Conservation (phyloP, 1,284 basidiomycete genomes). For the Cutaneotrichosporon sp. region DNA sequence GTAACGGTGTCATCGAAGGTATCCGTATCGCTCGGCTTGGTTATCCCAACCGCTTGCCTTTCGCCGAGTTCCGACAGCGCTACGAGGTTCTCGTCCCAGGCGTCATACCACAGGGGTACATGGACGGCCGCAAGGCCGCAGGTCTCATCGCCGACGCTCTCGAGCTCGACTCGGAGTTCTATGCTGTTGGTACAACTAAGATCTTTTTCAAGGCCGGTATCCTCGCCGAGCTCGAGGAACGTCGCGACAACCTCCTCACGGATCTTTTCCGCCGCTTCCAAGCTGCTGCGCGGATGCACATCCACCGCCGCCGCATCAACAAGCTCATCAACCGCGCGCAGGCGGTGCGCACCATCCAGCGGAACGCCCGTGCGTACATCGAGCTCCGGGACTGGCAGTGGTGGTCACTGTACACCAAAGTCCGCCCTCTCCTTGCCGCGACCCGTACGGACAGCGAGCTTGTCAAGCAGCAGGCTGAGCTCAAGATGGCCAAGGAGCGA, state of each 20-base stretch:
- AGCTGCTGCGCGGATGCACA: slow-evolving; percentile 77
- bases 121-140: slow-evolving; percentile 94
- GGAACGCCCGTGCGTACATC: slow-evolving; percentile 86
- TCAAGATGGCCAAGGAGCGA: slow-evolving; percentile 72
- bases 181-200: slow-evolving; percentile 92
- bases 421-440: slow-evolving; percentile 86
- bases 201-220: slow-evolving; percentile 99
- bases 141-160: slow-evolving; percentile 87
- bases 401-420: slow-evolving; percentile 98
- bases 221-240: slow-evolving; percentile 94
- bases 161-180: slow-evolving; percentile 77
- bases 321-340: slow-evolving; percentile 91
- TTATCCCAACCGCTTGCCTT: slow-evolving; percentile 94
- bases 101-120: slow-evolving; percentile 86
- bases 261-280: slow-evolving; percentile 88
- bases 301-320: slow-evolving; percentile 83
- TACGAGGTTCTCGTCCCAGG: slow-evolving; percentile 95
- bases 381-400: slow-evolving; percentile 93
- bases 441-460: slow-evolving; percentile 91
- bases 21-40: slow-evolving; percentile 97
- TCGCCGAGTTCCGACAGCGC: slow-evolving; percentile 93
- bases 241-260: slow-evolving; percentile 77
- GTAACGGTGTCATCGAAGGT: slow-evolving; percentile 98
- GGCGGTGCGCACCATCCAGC: slow-evolving; percentile 87
- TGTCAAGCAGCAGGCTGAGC: slow-evolving; percentile 78